A percentile compares a stretch with the other conserved stretches of the same genome.
phyloP scores from a whole-genome alignment of 495 filamentous ascomycete species.

The Evernia prunastri region DNA sequence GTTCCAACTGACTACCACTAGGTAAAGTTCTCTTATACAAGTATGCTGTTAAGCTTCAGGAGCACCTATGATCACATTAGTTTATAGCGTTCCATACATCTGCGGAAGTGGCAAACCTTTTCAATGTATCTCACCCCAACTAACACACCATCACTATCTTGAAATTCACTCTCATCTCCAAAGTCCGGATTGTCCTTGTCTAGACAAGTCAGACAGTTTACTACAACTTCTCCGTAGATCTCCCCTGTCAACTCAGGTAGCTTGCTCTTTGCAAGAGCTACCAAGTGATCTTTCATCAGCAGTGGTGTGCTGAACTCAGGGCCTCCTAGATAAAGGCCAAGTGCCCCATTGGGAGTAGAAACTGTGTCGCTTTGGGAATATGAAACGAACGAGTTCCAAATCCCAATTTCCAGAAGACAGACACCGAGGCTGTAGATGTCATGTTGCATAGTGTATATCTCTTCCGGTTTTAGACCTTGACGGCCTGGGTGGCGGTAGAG shows the following conservation, averaged over 20 bases:
- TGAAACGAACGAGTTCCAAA: slow-evolving; percentile 48
- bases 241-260: slow-evolving; percentile 45
- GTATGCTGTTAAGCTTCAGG: too few species aligned
- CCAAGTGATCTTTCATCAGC: slow-evolving; percentile 35
- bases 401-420: slow-evolving; percentile 53
- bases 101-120: too few species aligned
- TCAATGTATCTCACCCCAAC: slow-evolving; percentile 49
- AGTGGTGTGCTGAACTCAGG: slow-evolving; percentile 17
- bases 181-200: slow-evolving; percentile 44
- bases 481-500: slow-evolving; percentile 53
- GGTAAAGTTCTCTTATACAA: too few species aligned
- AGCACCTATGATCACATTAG: too few species aligned
- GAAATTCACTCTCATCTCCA: slow-evolving; percentile 39
- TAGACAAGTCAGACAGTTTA: slow-evolving; percentile 52
- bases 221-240: slow-evolving; percentile 43
- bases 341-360: background rate
- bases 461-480: slow-evolving; percentile 38
- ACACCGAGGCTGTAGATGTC: slow-evolving; percentile 62
- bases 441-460: slow-evolving; percentile 51
- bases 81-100: too few species aligned
- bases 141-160: slow-evolving; percentile 44
- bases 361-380: slow-evolving; percentile 20
- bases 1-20: too few species aligned
- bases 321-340: background rate
- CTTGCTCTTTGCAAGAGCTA: slow-evolving; percentile 34